These are phyloP conservation scores for Polytrichum commune DNA, from an alignment of 225 moss, liverwort and hornwort species.

Conservation along the genomic window DNA sequence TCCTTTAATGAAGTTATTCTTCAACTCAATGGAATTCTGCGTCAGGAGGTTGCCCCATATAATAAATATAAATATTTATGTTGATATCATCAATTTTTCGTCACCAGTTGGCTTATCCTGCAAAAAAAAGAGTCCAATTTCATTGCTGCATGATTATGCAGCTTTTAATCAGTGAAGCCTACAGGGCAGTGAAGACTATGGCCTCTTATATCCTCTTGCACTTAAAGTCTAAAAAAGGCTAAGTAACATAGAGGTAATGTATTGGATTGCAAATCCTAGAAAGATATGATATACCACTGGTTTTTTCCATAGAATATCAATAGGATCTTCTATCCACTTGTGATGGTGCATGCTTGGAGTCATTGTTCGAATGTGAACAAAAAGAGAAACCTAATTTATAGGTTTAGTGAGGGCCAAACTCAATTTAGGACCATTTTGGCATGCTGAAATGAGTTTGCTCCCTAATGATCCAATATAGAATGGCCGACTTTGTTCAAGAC, in stretches of 20 bases:
- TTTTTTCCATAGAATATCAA: too few relatives aligned
- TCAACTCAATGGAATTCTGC: neutral
- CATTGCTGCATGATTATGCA: neutral
- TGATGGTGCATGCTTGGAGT: neutral
- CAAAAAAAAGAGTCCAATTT: neutral
- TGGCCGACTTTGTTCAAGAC: too few relatives aligned
- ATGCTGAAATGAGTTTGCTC: too few relatives aligned
- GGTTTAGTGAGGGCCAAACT: too few relatives aligned
- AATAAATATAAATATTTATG: too few relatives aligned
- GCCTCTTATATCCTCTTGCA: neutral
- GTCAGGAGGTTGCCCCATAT: neutral
- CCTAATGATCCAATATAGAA: too few relatives aligned
- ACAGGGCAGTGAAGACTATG: neutral
- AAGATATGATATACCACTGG: neutral
- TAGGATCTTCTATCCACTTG: too few relatives aligned
- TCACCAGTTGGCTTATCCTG: too few relatives aligned
- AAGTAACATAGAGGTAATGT: slow-evolving; percentile 11
- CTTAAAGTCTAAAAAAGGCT: slow-evolving; percentile 3
- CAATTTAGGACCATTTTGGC: too few relatives aligned
- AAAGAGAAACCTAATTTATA: too few relatives aligned
- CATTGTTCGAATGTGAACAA: neutral
- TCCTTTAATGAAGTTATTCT: neutral
- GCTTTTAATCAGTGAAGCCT: neutral
- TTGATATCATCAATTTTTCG: too few relatives aligned
- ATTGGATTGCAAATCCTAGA: slow-evolving; percentile 9